Base-by-base conservation (phyloP, 495 filamentous ascomycete species). In the Achaetomiella virescens region DNA sequence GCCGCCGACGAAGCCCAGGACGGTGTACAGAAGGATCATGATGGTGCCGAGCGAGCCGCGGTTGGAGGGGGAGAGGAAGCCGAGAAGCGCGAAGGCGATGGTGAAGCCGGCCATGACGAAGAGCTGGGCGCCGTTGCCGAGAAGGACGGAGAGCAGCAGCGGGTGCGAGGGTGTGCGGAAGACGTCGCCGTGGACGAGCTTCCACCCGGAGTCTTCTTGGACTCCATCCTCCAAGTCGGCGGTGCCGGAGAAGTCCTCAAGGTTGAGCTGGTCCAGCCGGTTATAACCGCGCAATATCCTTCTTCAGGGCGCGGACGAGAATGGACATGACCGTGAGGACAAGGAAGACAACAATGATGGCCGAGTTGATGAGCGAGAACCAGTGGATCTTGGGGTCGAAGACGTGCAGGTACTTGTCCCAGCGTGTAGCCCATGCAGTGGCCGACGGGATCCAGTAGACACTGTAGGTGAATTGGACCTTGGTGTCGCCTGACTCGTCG, bases 131-230 rank as follows among this genome's bases (percentile, higher is more conserved):
- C 93, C 93, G 66, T 93, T 97, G 33, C 93, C 93, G 46, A 97
- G 79, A 63, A 98, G 79, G 14, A 98, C 76, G 66, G 90, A 89
- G 20, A 98, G 79, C 7, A 96, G 75, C 41, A 98, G 77, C 1
- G 91, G 87, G 51, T 88, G 83, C 54, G 82, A 80, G 6, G 93
- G 93, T 11, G 89, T 83, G 40, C 93, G 84, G 78, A 98, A 98
- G 38, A 98, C 92, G 71, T 98, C 93, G 42, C 93, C 93, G 63
- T 98, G 93, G 0, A 98, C 91, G 42, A 98, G 75, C 73, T 98
- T 98, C 93, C 93, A 98, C 36, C 93, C 93, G 6, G 90, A 96
- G 70, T 98, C 93, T 68, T 98, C 93, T 66, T 96, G 91, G 1
- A 97, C 88, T 14, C 91, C 91, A 64, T 97, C 93, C 57, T 98